phyloP scores from a whole-genome alignment of 2,329 filamentous ascomycete genomes.

The Waltergamsia citrina region DNA sequence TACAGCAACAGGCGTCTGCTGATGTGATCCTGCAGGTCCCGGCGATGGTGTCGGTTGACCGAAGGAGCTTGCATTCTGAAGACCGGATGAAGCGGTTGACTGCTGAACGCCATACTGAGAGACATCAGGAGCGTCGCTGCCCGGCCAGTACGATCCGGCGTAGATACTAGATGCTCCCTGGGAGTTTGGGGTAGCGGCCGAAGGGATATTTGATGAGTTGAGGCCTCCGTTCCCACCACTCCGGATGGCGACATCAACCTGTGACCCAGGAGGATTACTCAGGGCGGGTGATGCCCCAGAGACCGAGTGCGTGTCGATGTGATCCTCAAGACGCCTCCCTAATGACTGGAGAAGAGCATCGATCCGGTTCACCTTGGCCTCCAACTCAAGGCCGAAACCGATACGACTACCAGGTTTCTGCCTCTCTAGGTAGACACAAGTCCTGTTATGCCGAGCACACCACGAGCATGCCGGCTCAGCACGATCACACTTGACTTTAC shows the following conservation, averaged over 20 bases:
- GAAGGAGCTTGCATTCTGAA: background rate
- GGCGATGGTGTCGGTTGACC: background rate
- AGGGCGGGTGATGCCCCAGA: slow-evolving; percentile 21
- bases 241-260: slow-evolving; percentile 6
- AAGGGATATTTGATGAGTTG: background rate
- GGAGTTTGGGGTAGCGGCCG: slow-evolving; percentile 6
- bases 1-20: background rate
- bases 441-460: slow-evolving; percentile 57
- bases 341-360: slow-evolving; percentile 32
- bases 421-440: slow-evolving; percentile 60
- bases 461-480: slow-evolving; percentile 56
- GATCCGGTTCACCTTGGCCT: slow-evolving; percentile 43
- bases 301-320: slow-evolving; percentile 24
- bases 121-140: slow-evolving; percentile 5
- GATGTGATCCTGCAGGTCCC: background rate
- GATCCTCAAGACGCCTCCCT: slow-evolving; percentile 30
- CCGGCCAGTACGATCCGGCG: slow-evolving; percentile 4
- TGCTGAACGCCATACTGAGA: slow-evolving; percentile 3
- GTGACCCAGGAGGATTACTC: slow-evolving; percentile 21
- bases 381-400: slow-evolving; percentile 53
- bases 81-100: background rate
- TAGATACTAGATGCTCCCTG: slow-evolving; percentile 1
- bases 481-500: slow-evolving; percentile 40
- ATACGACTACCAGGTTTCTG: slow-evolving; percentile 59
- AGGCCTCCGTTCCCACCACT: background rate